phyloP scores from a whole-genome alignment of 2,329 filamentous ascomycete genomes.

The Nemania serpens region DNA sequence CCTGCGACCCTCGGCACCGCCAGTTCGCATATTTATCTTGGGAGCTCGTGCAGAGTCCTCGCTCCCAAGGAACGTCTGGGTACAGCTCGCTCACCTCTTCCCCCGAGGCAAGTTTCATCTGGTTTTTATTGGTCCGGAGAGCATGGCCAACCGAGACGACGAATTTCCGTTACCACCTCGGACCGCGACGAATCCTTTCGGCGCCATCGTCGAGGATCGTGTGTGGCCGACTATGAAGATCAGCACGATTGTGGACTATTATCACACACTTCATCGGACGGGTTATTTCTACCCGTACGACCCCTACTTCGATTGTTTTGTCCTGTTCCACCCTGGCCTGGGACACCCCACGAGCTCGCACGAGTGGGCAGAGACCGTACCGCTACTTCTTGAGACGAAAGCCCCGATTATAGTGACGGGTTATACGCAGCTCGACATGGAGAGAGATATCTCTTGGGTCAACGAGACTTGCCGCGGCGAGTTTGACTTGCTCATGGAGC shows the following conservation, averaged over 20 bases:
- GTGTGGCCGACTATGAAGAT: constrained; percentile 92
- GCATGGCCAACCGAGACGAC: constrained; percentile 89
- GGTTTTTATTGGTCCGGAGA: constrained; percentile 93
- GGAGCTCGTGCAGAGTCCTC: constrained; percentile 98
- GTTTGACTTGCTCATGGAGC: constrained; percentile 88
- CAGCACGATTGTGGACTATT: constrained; percentile 96
- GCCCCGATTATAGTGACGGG: constrained; percentile 92
- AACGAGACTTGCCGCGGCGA: constrained; percentile 83
- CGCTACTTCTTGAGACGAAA: constrained; percentile 91
- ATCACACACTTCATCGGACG: constrained; percentile 91
- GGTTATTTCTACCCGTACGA: constrained; percentile 93
- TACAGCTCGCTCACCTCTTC: constrained; percentile 93
- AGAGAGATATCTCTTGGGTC: constrained; percentile 90
- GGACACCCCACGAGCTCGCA: constrained; percentile 92
- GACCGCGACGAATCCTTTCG: constrained; percentile 86
- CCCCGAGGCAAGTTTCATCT: constrained; percentile 89
- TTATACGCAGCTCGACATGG: constrained; percentile 94
- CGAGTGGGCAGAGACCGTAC: constrained; percentile 92
- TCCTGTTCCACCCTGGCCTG: constrained; percentile 94
- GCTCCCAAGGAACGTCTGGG: constrained; percentile 89
- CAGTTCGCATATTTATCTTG: constrained; percentile 89
- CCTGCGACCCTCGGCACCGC: constrained; percentile 80
- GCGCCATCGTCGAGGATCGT: constrained; percentile 90
- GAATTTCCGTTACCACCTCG: constrained; percentile 91
- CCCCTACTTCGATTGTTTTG: constrained; percentile 97